Percentiles rank a stretch among this genome's conserved stretches.
Evolutionary conservation across 169 alveolate genomes (phyloP).

Genomic region (Cardiosporidium cionae): DNA sequence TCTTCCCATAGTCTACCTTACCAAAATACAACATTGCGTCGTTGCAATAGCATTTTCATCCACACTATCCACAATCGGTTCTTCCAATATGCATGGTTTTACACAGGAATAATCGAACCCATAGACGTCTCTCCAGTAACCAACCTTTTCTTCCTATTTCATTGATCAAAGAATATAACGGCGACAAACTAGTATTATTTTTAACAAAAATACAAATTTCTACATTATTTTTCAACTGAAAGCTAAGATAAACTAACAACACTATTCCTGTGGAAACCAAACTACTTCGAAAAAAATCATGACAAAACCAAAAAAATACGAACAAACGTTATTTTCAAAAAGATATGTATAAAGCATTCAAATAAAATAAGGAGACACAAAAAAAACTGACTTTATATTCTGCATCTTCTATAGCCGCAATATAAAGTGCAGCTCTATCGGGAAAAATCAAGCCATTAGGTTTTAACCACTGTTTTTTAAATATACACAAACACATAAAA

Average conservation of each 20-base stretch:
- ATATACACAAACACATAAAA: neutral
- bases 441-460: constrained; percentile 92
- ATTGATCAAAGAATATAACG: neutral
- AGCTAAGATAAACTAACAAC: no score
- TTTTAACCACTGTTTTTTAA: constrained; percentile 75
- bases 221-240: neutral
- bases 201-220: neutral
- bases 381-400: constrained; percentile 70
- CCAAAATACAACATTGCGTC: constrained; percentile 58
- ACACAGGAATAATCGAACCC: constrained; percentile 89
- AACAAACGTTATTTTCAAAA: neutral
- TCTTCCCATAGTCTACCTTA: no score
- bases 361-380: neutral
- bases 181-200: neutral
- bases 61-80: constrained; percentile 87
- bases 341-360: neutral
- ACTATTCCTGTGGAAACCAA: no score
- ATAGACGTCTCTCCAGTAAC: constrained; percentile 90
- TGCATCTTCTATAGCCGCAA: constrained; percentile 95
- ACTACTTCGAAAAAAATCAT: neutral
- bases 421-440: constrained; percentile 82
- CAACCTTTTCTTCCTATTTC: constrained; percentile 66
- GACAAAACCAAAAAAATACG: neutral
- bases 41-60: constrained; percentile 75
- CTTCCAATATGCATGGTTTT: constrained; percentile 73